Evolutionary conservation across 2,329 filamentous ascomycete species (phyloP).

Genomic region (Fonsecaea pedrosoi): DNA sequence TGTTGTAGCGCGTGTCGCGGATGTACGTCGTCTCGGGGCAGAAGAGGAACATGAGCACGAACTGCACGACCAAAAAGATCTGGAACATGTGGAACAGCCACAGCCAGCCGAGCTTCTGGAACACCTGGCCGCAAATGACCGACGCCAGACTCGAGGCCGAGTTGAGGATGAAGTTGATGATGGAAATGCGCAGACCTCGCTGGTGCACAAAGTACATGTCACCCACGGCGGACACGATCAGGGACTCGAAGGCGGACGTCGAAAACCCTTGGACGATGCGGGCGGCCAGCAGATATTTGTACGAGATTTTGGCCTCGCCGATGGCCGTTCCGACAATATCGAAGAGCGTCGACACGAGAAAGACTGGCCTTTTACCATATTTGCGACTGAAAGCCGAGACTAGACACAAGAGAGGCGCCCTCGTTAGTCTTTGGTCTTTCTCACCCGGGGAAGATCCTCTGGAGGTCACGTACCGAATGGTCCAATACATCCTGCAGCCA

Average conservation of each 20-base stretch:
- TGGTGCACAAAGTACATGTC: slow-evolving; percentile 49
- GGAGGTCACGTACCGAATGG: slow-evolving; percentile 30
- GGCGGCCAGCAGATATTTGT: slow-evolving; percentile 37
- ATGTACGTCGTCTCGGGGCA: slow-evolving; percentile 43
- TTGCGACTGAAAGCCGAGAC: slow-evolving; percentile 52
- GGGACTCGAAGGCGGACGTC: slow-evolving; percentile 57
- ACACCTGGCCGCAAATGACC: slow-evolving; percentile 43
- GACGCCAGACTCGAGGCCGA: slow-evolving; percentile 47
- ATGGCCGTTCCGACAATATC: slow-evolving; percentile 37
- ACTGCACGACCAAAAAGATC: slow-evolving; percentile 42
- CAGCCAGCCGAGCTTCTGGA: slow-evolving; percentile 38
- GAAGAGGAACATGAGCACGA: slow-evolving; percentile 43
- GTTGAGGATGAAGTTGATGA: slow-evolving; percentile 41
- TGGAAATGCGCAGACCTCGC: slow-evolving; percentile 35
- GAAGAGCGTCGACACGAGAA: slow-evolving; percentile 38
- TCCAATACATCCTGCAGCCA: slow-evolving; percentile 37
- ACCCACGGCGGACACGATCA: slow-evolving; percentile 56
- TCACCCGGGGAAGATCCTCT: neutral
- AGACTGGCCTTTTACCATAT: slow-evolving; percentile 48
- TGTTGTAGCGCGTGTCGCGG: slow-evolving; percentile 41
- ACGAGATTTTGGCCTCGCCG: slow-evolving; percentile 35
- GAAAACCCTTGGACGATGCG: slow-evolving; percentile 46
- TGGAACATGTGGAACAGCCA: slow-evolving; percentile 42
- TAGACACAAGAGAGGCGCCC: neutral
- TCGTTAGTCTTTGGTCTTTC: too few species aligned